Conservation (phyloP, 2,329 filamentous ascomycete genomes). For the Pseudopithomyces maydicus region DNA sequence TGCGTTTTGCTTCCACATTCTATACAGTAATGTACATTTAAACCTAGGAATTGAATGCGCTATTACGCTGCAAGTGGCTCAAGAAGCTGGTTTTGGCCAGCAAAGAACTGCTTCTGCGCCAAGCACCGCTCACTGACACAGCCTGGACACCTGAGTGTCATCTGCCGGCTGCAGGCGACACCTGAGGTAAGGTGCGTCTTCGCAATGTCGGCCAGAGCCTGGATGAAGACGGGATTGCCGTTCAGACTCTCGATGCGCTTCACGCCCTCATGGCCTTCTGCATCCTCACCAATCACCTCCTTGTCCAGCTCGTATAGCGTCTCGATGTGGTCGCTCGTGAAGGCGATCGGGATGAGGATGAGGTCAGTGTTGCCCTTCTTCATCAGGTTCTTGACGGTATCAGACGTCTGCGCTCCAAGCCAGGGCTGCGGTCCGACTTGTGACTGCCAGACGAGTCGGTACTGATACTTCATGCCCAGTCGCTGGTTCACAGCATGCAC, state of each 20-base stretch:
- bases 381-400: constrained; percentile 86
- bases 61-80: constrained; percentile 10
- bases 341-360: constrained; percentile 91
- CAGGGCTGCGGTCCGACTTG: constrained; percentile 95
- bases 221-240: constrained; percentile 86
- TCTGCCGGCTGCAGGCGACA: constrained; percentile 76
- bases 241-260: constrained; percentile 93
- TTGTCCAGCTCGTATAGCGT: constrained; percentile 92
- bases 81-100: constrained; percentile 45
- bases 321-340: constrained; percentile 99
- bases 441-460: constrained; percentile 95
- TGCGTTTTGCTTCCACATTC: neutral
- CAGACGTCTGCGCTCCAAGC: constrained; percentile 91
- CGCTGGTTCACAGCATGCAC: constrained; percentile 96
- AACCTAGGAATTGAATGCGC: neutral
- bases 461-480: constrained; percentile 85
- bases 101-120: constrained; percentile 74
- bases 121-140: constrained; percentile 89
- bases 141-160: constrained; percentile 89
- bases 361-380: constrained; percentile 90
- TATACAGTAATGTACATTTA: constrained; percentile 5
- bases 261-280: constrained; percentile 60
- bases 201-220: constrained; percentile 86
- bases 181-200: constrained; percentile 76
- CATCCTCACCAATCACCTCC: constrained; percentile 87